Base-by-base conservation (phyloP, 768 basidiomycete genomes). In the Dictyophora rubrovolvata region DNA sequence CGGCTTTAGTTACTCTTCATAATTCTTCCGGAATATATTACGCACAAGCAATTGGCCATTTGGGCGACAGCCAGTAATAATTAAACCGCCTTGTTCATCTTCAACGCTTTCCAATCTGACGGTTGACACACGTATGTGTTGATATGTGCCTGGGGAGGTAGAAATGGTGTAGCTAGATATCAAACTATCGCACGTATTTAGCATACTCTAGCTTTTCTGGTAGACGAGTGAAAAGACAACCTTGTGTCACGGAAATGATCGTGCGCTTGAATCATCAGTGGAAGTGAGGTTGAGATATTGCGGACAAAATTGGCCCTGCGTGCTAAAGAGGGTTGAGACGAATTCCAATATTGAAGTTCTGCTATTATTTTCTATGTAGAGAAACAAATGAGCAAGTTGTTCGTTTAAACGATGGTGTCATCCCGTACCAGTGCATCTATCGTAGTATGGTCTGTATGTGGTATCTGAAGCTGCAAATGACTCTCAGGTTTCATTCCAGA, bases 151-250 rank as follows among this genome's bases (percentile, higher is more conserved):
- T 35, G 57, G 57, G 3, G 87, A 86, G 0, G 90, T 83, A 1
- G 92, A 91, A 53, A 96, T 80, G 0, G 89, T 92, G 67, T 95
- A 98, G 67, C 87, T 88, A 3, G 91, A 94, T 64, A 97, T 84
- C 4, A 97, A 72, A 62, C 95, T 97, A 61, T 18, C 35, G 14
- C 6, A 47, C 35, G 36, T 18, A 1, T 18, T 20, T 50, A 63
- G 55, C 52, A 36, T 18, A 37, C 48, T 20, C 48, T 33, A 1
- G 60, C 42, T 59, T 33, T 49, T 36, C 52, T 46, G 59, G 60
- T 54, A 21, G 7, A 4, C 12, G n/a, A 42, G 35, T 9, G 46
- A 56, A 34, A 12, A 6, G 49, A 77, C 48, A 37, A 93, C 95
- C 83, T 85, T 58, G 82, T 76, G 23, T 87, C 86, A 20, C 95